Evolutionary conservation across 164 flowering plant genomes (phyloP).

Genomic region (Berberis vulgaris): DNA sequence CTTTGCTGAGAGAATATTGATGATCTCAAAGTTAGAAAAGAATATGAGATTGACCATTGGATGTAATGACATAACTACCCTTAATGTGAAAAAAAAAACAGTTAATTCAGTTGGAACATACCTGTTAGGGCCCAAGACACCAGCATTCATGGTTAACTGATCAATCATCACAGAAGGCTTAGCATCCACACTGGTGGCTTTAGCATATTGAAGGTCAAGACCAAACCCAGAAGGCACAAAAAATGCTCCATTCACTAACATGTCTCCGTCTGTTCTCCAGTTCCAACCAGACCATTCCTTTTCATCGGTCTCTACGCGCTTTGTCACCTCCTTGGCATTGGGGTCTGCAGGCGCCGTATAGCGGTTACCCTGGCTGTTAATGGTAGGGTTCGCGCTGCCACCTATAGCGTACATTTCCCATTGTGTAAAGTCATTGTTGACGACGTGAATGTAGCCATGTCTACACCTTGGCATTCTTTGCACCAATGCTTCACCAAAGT

Average conservation of each 20-base stretch:
- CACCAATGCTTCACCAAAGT: conserved; percentile 59
- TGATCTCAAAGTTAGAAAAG: no score
- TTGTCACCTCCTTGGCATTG: conserved; percentile 77
- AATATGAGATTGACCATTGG: no score
- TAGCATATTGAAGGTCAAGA: conserved; percentile 29
- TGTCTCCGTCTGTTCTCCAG: conserved; percentile 86
- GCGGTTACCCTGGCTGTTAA: conserved; percentile 78
- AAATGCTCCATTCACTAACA: conserved; percentile 77
- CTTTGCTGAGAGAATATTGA: no score
- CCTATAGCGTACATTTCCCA: conserved; percentile 94
- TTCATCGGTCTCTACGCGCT: conserved; percentile 65
- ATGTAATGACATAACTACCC: no score
- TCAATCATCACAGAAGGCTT: conserved; percentile 45
- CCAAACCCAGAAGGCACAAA: conserved; percentile 83
- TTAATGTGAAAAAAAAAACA: neutral
- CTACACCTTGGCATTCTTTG: conserved; percentile 81
- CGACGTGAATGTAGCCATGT: conserved; percentile 71
- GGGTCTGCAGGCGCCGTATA: conserved; percentile 52
- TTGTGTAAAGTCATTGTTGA: conserved; percentile 61
- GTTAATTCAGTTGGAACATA: conserved; percentile 12
- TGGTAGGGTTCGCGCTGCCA: conserved; percentile 73
- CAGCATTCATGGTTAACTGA: conserved; percentile 63
- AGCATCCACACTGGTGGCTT: conserved; percentile 65
- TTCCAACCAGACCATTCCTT: conserved; percentile 65
- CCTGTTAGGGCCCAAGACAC: conserved; percentile 55